A percentile compares a stretch with the other conserved stretches of the same genome.
Conservation (phyloP, 2,329 filamentous ascomycete genomes). For the Intubia oerlemansii region DNA sequence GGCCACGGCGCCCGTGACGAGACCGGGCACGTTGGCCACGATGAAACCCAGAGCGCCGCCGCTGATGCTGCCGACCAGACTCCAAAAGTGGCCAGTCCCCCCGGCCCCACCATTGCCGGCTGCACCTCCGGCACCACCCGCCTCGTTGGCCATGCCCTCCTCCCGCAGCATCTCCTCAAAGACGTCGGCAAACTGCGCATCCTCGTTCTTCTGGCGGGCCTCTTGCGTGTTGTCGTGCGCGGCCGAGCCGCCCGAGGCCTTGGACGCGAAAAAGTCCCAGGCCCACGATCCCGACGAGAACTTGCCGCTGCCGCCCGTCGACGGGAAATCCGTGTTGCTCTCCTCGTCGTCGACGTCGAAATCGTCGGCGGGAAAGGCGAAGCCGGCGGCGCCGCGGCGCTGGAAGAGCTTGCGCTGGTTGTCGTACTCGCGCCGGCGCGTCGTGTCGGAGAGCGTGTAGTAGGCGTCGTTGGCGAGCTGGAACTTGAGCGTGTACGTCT, state of each 20-base stretch:
- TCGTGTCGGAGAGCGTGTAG: slow-evolving; percentile 49
- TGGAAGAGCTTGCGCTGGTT: slow-evolving; percentile 32
- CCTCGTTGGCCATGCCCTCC: slow-evolving; percentile 45
- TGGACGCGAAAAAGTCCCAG: slow-evolving; percentile 34
- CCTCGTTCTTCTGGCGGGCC: slow-evolving; percentile 34
- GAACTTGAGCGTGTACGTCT: slow-evolving; percentile 47
- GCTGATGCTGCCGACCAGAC: slow-evolving; percentile 62
- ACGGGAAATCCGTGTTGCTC: neutral
- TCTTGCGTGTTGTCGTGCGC: slow-evolving; percentile 11
- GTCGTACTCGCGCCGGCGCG: slow-evolving; percentile 69
- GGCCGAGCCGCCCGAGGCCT: slow-evolving; percentile 10
- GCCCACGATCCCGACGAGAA: slow-evolving; percentile 41
- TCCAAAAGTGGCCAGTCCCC: slow-evolving; percentile 61
- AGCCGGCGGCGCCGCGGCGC: neutral
- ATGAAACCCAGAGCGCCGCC: slow-evolving; percentile 90
- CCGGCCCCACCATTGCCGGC: no score
- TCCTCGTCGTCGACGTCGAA: neutral
- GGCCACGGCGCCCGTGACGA: slow-evolving; percentile 75
- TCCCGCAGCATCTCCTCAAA: slow-evolving; percentile 85
- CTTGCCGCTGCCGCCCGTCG: neutral
- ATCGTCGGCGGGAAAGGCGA: neutral
- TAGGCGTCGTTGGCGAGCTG: slow-evolving; percentile 24
- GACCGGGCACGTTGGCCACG: slow-evolving; percentile 73
- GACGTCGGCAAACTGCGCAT: slow-evolving; percentile 69
- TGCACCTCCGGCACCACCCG: no score